These are phyloP conservation scores for Exserohilum turcica DNA, from an alignment of 2,329 filamentous ascomycete genomes.

Conservation along the genomic window DNA sequence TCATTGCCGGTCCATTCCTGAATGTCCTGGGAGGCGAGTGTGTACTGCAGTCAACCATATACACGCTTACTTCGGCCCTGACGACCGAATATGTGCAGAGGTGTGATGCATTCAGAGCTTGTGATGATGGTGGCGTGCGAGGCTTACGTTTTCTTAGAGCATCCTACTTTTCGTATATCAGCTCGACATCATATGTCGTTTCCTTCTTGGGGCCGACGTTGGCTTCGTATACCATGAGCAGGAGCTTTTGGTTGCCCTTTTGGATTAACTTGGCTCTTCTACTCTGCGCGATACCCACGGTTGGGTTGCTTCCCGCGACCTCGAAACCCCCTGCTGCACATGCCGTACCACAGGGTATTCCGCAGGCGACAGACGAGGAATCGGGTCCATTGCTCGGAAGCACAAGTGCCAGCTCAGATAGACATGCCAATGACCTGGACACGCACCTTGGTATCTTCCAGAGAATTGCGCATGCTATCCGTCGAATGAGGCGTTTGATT, in stretches of 20 bases:
- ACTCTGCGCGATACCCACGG: constrained; percentile 31
- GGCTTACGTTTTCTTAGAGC: constrained; percentile 21
- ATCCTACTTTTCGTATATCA: constrained; percentile 46
- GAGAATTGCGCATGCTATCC: constrained; percentile 19
- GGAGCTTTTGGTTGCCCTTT: constrained; percentile 45
- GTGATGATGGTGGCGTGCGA: too few species aligned
- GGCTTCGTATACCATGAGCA: constrained; percentile 43
- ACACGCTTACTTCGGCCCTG: constrained; percentile 41
- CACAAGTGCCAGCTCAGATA: constrained; percentile 12
- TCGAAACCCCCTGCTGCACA: not conserved
- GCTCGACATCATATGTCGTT: constrained; percentile 43
- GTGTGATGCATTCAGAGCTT: constrained; percentile 16
- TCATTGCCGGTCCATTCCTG: constrained; percentile 40
- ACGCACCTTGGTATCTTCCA: constrained; percentile 18
- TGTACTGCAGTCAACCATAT: constrained; percentile 44
- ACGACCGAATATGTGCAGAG: constrained; percentile 40
- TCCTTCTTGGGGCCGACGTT: constrained; percentile 44
- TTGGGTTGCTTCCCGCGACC: constrained; percentile 27
- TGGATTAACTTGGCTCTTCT: constrained; percentile 41
- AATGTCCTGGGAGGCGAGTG: constrained; percentile 45
- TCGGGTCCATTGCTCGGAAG: constrained; percentile 29
- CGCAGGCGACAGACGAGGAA: constrained; percentile 17
- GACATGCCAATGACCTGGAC: constrained; percentile 35
- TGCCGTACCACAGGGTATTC: not conserved
- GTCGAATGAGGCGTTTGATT: constrained; percentile 25